A percentile compares a stretch with the other conserved stretches of the same genome.
phyloP scores from a whole-genome alignment of 352 stramenopile species.

The Pythium apleroticum region DNA sequence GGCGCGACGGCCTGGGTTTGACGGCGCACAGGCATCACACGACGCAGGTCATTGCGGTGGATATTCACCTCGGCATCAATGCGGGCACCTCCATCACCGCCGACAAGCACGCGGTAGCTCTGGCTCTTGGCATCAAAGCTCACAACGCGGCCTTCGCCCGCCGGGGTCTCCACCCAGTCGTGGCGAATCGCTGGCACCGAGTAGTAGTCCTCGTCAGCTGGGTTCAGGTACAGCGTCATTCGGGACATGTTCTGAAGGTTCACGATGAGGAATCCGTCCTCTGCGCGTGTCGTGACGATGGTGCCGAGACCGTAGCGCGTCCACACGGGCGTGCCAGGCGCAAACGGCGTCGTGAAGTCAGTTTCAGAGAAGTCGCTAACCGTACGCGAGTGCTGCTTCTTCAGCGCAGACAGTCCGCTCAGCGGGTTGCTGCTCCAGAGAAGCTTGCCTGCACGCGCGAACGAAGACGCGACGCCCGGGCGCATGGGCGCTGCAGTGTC shows the following conservation, averaged over 20 bases:
- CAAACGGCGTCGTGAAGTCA: slow-evolving; percentile 38
- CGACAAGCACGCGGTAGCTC: slow-evolving; percentile 54
- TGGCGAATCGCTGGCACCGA: slow-evolving; percentile 53
- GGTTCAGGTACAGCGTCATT: slow-evolving; percentile 38
- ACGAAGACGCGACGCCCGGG: slow-evolving; percentile 45
- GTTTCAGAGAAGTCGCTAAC: slow-evolving; percentile 45
- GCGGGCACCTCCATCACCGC: slow-evolving; percentile 34
- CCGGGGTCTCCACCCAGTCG: slow-evolving; percentile 61
- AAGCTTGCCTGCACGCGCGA: slow-evolving; percentile 58
- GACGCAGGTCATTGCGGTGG: slow-evolving; percentile 29
- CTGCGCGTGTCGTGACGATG: slow-evolving; percentile 46
- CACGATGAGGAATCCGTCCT: slow-evolving; percentile 55
- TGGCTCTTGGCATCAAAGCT: slow-evolving; percentile 47
- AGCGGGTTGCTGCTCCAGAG: slow-evolving; percentile 47
- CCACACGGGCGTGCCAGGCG: slow-evolving; percentile 45
- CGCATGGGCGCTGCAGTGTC: slow-evolving; percentile 8
- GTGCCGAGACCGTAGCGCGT: slow-evolving; percentile 67
- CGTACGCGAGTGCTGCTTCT: slow-evolving; percentile 37
- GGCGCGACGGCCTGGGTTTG: slow-evolving; percentile 8
- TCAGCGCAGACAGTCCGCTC: slow-evolving; percentile 22
- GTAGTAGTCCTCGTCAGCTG: slow-evolving; percentile 45
- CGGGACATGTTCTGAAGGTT: slow-evolving; percentile 41
- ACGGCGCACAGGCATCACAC: slow-evolving; percentile 30
- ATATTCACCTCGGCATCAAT: slow-evolving; percentile 36
- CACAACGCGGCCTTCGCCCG: slow-evolving; percentile 53